These are phyloP conservation scores for Beauveria pseudobassiana DNA, from an alignment of 2,329 filamentous ascomycete species.

Conservation along the genomic window DNA sequence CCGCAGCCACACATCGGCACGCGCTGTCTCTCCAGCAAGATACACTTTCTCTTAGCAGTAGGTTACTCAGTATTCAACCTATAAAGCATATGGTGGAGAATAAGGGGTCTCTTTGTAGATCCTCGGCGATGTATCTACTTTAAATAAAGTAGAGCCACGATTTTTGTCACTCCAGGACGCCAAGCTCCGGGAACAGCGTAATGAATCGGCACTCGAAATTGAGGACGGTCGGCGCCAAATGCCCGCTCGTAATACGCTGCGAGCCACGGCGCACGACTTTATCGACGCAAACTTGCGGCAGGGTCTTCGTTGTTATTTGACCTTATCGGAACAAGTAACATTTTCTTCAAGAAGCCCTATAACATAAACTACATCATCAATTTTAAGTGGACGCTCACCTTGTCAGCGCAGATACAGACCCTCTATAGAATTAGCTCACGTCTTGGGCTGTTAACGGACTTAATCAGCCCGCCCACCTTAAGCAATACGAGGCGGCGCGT, in stretches of 20 bases:
- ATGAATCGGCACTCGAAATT: slow-evolving; percentile 19
- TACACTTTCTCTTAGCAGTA: slow-evolving; percentile 24
- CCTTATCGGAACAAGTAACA: slow-evolving; percentile 29
- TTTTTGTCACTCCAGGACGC: slow-evolving; percentile 27
- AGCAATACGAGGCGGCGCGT: neutral
- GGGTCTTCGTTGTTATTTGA: slow-evolving; percentile 25
- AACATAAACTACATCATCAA: slow-evolving; percentile 24
- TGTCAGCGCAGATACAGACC: slow-evolving; percentile 19
- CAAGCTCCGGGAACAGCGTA: slow-evolving; percentile 25
- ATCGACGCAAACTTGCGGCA: slow-evolving; percentile 17
- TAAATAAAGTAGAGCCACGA: slow-evolving; percentile 22
- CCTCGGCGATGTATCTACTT: slow-evolving; percentile 23
- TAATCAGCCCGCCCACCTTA: neutral
- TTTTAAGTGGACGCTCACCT: slow-evolving; percentile 22
- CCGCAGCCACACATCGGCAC: slow-evolving; percentile 12
- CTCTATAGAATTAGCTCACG: slow-evolving; percentile 22
- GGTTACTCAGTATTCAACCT: slow-evolving; percentile 21
- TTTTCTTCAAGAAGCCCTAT: slow-evolving; percentile 25
- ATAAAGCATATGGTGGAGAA: slow-evolving; percentile 28
- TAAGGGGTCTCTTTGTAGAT: slow-evolving; percentile 25
- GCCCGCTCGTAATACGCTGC: slow-evolving; percentile 21
- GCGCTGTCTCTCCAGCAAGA: slow-evolving; percentile 19
- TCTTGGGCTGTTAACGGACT: slow-evolving; percentile 7
- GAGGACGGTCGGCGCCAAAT: slow-evolving; percentile 23
- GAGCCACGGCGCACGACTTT: slow-evolving; percentile 18